phyloP scores from a whole-genome alignment of 164 flowering plant genomes.

The Piper betle region DNA sequence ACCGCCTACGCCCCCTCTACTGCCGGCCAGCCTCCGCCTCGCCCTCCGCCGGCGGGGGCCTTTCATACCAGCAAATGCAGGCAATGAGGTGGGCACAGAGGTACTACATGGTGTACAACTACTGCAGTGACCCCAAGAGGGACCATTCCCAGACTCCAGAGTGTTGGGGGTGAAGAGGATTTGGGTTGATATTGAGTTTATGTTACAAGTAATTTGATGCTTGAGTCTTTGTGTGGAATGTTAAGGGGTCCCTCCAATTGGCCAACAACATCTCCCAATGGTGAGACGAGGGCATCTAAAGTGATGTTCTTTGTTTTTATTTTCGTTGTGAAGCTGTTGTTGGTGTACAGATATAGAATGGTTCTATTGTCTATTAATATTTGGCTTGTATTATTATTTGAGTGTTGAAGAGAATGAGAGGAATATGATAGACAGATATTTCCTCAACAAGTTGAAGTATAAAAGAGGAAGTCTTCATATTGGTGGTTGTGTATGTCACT shows the following conservation, averaged over 20 bases:
- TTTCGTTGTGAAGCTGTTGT: not conserved
- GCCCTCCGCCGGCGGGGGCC: slow-evolving; percentile 46
- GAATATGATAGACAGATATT: too few species aligned
- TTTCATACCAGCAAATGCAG: slow-evolving; percentile 32
- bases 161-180: slow-evolving; percentile 26
- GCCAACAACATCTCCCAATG: not conserved
- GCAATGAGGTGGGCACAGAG: slow-evolving; percentile 80
- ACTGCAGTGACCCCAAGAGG: slow-evolving; percentile 66
- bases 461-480: too few species aligned
- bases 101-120: slow-evolving; percentile 62
- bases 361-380: too few species aligned
- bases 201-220: too few species aligned
- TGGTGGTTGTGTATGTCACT: too few species aligned
- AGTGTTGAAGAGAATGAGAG: too few species aligned
- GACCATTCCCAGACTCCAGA: slow-evolving; percentile 87
- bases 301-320: too few species aligned
- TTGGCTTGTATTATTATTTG: not conserved
- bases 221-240: too few species aligned
- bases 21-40: slow-evolving; percentile 75
- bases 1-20: slow-evolving; percentile 39
- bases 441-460: too few species aligned
- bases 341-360: not conserved
- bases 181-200: too few species aligned
- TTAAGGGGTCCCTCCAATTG: too few species aligned
- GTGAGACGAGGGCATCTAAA: too few species aligned